Conservation (phyloP, 2,329 filamentous ascomycete genomes). For the Monascus ruber region DNA sequence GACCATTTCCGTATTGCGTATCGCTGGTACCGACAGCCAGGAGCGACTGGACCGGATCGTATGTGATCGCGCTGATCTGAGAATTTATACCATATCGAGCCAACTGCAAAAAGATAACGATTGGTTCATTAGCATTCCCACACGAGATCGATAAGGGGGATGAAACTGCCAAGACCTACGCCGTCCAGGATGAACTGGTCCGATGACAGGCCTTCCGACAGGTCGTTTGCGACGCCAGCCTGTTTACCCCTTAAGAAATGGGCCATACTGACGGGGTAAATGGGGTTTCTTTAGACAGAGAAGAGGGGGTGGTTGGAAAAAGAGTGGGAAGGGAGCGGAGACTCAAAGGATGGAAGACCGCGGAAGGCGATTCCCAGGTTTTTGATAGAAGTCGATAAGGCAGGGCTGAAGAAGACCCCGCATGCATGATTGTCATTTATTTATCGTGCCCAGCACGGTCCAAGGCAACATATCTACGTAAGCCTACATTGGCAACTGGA, state of each 20-base stretch:
- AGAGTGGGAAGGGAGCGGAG: slow-evolving; percentile 3
- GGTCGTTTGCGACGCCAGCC: slow-evolving; percentile 80
- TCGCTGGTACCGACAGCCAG: slow-evolving; percentile 85
- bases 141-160: slow-evolving; percentile 6
- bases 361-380: not conserved
- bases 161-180: slow-evolving; percentile 34
- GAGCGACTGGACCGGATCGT: slow-evolving; percentile 87
- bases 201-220: slow-evolving; percentile 68
- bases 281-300: slow-evolving; percentile 1
- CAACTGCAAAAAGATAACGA: slow-evolving; percentile 32
- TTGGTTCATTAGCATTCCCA: not conserved
- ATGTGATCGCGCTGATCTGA: slow-evolving; percentile 65
- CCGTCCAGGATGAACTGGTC: slow-evolving; percentile 76
- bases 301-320: not conserved
- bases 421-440: not conserved
- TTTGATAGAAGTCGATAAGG: not conserved
- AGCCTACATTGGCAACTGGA: no score
- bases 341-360: not conserved
- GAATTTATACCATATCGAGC: slow-evolving; percentile 73
- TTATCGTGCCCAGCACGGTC: no score
- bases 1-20: slow-evolving; percentile 71
- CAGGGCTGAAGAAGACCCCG: not conserved
- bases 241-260: slow-evolving; percentile 86
- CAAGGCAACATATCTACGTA: no score
- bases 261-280: slow-evolving; percentile 49